Evolutionary conservation across 1,139 yeast genomes (phyloP), one percentile per base, ranked within the genome.

Genomic region (Candida glucosophila): DNA sequence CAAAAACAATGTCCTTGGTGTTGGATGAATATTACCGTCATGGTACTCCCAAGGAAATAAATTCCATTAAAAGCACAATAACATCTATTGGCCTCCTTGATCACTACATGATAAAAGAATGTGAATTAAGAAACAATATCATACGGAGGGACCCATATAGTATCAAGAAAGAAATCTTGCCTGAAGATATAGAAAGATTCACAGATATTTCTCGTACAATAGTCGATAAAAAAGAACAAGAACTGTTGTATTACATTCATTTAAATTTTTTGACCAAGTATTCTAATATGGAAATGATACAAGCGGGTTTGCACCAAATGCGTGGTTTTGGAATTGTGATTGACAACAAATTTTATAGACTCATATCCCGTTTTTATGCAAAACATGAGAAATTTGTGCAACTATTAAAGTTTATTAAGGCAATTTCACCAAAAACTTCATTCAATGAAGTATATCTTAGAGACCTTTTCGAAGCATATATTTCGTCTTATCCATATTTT

Each of bases 401-500:
- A 13, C 37, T 57, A n/a, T 28, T 43, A 9, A 39, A 42, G 20
- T 52, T 52, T 29, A 31, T 55, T 20, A 36, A 46, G 12, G 35
- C 44, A 4, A 39, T 49, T 9, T 29, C 43, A 4, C 28, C 33
- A 6, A 24, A 26, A 12, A 29, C 46, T n/a, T 37, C 33, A 10
- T 53, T 41, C 30, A 37, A 43, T 17, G 37, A 38, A n/a, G 33
- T 40, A 3, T 55, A 45, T 29, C 32, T 57, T 15, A 36, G 36
- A 10, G 39, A 42, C 12, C 29, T 59, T 4, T 55, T 45, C 28
- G 49, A 52, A 16, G 38, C 58, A 0, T 60, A 58, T 34, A 43
- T 60, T 4, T 37, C 40, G 19, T 44, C 60, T 1, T 61, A 57
- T 32, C 67, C 68, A 3, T 46, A 55, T 27, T 40, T 46, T 20